These are phyloP conservation scores for Cladobotryum mycophilum DNA, from an alignment of 2,329 filamentous ascomycete genomes.

Conservation along the genomic window DNA sequence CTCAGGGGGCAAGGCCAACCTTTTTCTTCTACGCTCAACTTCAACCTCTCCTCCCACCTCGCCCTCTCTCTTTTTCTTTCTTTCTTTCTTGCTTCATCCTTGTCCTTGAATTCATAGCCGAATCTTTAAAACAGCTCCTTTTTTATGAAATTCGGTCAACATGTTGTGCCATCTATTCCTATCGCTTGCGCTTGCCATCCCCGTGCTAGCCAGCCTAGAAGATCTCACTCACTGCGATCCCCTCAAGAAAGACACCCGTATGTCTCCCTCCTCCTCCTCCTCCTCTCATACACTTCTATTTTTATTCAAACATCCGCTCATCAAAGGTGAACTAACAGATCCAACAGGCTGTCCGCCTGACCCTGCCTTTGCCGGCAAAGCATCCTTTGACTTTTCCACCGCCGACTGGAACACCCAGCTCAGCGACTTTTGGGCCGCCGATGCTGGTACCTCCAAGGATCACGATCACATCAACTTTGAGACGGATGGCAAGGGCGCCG, in stretches of 20 bases:
- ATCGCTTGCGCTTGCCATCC: constrained; percentile 2
- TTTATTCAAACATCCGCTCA: not conserved
- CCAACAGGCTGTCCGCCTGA: constrained; percentile 51
- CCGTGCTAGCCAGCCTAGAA: constrained; percentile 14
- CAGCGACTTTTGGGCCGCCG: constrained; percentile 22
- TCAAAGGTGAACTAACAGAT: not conserved
- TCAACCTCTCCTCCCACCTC: not conserved
- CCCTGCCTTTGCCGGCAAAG: constrained; percentile 55
- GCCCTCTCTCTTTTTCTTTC: not conserved
- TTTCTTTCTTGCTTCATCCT: not conserved
- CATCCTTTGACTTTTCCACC: constrained; percentile 55
- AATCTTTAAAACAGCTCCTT: not conserved
- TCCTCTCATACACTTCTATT: not conserved
- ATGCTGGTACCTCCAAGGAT: constrained; percentile 27
- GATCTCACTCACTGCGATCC: constrained; percentile 21
- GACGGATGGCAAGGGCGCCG: constrained; percentile 22
- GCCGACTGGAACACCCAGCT: constrained; percentile 40
- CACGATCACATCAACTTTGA: constrained; percentile 21
- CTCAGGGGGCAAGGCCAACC: not conserved
- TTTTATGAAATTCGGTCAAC: too few species aligned
- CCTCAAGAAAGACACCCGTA: constrained; percentile 21
- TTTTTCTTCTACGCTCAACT: not conserved
- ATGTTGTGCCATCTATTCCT: constrained; percentile 1
- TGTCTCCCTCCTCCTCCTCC: not conserved
- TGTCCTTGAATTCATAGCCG: not conserved